Percentiles rank a stretch among this genome's conserved stretches.
Evolutionary conservation across 164 flowering plant genomes (phyloP).

Genomic region (Liquidambar formosana): DNA sequence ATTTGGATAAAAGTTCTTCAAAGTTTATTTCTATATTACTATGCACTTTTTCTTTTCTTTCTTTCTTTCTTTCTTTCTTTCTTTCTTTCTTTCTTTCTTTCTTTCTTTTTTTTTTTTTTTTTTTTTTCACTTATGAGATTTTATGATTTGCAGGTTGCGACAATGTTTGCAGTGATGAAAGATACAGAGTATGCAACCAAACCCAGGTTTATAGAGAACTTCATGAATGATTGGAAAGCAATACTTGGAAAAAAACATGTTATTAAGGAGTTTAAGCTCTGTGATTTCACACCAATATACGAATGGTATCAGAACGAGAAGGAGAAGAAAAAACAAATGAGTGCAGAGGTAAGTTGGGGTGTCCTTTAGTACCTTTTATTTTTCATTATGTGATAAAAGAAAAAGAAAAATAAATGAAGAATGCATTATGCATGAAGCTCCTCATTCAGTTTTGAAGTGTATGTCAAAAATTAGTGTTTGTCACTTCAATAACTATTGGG

Average conservation of each 20-base stretch:
- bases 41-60: too few species aligned
- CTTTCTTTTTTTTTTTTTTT: too few species aligned
- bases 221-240: conserved; percentile 84
- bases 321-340: conserved; percentile 98
- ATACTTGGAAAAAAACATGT: conserved; percentile 81
- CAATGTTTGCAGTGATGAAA: conserved; percentile 97
- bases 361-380: background rate
- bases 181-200: conserved; percentile 86
- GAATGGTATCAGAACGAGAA: conserved; percentile 90
- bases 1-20: too few species aligned
- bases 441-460: too few species aligned
- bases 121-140: too few species aligned
- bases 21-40: too few species aligned
- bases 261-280: conserved; percentile 74
- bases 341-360: conserved; percentile 61
- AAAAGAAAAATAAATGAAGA: too few species aligned
- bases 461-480: too few species aligned
- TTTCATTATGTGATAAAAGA: background rate
- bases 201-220: conserved; percentile 66
- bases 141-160: conserved; percentile 73
- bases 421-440: too few species aligned
- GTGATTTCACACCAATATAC: conserved; percentile 94
- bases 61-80: too few species aligned
- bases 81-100: too few species aligned
- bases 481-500: too few species aligned